Conservation (phyloP, 192 early-diverging fungal genomes). For the Coemansia erecta region DNA sequence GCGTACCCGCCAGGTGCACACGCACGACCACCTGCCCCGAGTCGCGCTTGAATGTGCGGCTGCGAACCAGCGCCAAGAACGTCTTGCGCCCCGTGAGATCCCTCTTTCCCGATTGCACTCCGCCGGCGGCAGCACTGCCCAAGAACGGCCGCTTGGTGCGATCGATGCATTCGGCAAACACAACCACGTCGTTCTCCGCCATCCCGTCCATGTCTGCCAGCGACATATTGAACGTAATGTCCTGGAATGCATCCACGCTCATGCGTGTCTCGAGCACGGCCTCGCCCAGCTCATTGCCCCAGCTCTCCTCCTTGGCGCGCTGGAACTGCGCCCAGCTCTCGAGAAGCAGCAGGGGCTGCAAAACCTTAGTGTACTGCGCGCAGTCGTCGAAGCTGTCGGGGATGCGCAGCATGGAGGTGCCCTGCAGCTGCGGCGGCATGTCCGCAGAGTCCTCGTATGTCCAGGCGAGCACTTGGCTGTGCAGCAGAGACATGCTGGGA, state of each 20-base stretch:
- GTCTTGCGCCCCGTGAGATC: constrained; percentile 15
- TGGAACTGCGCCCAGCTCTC: constrained; percentile 86
- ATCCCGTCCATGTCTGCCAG: constrained; percentile 45
- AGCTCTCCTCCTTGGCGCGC: constrained; percentile 65
- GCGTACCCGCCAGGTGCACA: constrained; percentile 20
- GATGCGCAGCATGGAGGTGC: constrained; percentile 44
- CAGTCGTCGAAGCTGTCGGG: constrained; percentile 59
- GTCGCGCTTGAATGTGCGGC: constrained; percentile 17
- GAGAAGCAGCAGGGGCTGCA: constrained; percentile 81
- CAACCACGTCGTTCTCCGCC: constrained; percentile 63
- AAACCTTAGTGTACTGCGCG: constrained; percentile 60
- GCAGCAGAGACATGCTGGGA: constrained; percentile 57
- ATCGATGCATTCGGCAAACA: constrained; percentile 49
- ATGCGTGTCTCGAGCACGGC: constrained; percentile 54
- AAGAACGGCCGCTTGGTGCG: constrained; percentile 26
- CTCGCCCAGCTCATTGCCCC: constrained; percentile 21
- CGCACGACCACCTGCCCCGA: constrained; percentile 31
- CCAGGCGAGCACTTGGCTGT: constrained; percentile 66
- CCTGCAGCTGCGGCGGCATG: constrained; percentile 51
- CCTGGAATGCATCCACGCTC: constrained; percentile 72
- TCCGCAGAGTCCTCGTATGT: constrained; percentile 54
- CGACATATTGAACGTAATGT: constrained; percentile 58
- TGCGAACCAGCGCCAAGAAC: constrained; percentile 46
- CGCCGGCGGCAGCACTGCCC: constrained; percentile 10
- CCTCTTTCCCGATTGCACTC: not conserved